Conservation (phyloP, 1,284 basidiomycete species). For the Fomes fomentarius region DNA sequence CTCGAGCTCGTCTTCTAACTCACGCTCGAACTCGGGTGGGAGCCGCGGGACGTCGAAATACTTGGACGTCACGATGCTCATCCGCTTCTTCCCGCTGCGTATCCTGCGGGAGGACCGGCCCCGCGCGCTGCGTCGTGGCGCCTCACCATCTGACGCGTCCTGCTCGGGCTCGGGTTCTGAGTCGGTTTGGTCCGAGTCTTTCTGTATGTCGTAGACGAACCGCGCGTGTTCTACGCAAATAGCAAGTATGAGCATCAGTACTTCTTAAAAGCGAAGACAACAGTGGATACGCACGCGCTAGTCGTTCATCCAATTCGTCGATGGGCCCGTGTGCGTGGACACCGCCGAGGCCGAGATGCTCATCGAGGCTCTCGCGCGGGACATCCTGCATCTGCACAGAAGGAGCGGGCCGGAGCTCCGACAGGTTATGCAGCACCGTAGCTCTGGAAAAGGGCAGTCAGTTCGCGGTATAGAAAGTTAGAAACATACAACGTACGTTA, state of each 20-base stretch:
- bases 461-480: background rate
- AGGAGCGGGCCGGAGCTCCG: constrained; percentile 81
- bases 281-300: constrained; percentile 60
- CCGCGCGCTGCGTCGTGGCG: constrained; percentile 39
- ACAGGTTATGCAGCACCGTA: constrained; percentile 79
- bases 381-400: constrained; percentile 89
- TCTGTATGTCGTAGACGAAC: constrained; percentile 65
- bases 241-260: background rate
- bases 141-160: constrained; percentile 50
- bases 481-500: constrained; percentile 57
- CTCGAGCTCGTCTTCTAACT: constrained; percentile 26
- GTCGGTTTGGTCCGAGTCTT: constrained; percentile 45
- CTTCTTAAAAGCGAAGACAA: too few relatives aligned
- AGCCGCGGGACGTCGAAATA: constrained; percentile 48
- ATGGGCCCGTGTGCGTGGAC: constrained; percentile 47
- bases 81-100: constrained; percentile 48
- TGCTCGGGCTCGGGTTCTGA: constrained; percentile 54
- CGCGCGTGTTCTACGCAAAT: constrained; percentile 58
- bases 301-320: constrained; percentile 65
- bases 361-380: constrained; percentile 66
- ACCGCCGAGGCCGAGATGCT: constrained; percentile 60
- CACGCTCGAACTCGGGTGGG: constrained; percentile 27
- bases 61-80: constrained; percentile 68
- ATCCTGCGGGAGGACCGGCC: constrained; percentile 28
- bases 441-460: constrained; percentile 42